Evolutionary conservation across 805 yeast species (phyloP).

Genomic region (Candida andamanensis): DNA sequence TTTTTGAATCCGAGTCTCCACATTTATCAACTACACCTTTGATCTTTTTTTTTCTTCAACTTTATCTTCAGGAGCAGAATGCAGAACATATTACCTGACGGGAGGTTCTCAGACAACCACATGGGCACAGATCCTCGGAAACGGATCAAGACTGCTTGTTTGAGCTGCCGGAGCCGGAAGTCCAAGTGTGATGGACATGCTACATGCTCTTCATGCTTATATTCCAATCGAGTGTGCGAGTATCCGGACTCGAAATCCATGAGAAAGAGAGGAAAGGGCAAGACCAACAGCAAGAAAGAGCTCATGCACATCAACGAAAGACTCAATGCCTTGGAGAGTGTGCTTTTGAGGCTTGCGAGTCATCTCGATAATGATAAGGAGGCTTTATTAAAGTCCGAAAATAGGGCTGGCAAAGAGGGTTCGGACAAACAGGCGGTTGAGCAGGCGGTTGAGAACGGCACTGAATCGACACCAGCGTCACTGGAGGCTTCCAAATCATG

Average conservation of each 20-base stretch:
- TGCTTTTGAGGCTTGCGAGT: constrained; percentile 14
- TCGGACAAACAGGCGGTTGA: background rate
- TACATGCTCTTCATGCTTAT: constrained; percentile 40
- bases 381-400: background rate
- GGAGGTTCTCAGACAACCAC: background rate
- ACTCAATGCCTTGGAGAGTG: constrained; percentile 17
- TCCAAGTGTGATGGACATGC: constrained; percentile 46
- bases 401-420: background rate
- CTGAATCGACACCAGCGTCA: too few species aligned
- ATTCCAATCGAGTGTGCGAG: constrained; percentile 26
- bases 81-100: too few species aligned
- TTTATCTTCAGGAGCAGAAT: too few species aligned
- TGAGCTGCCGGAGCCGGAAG: constrained; percentile 44
- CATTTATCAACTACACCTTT: too few species aligned
- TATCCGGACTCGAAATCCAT: constrained; percentile 14
- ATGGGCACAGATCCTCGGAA: background rate
- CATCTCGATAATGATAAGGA: constrained; percentile 11
- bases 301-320: constrained; percentile 10
- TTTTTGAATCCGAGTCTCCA: too few species aligned
- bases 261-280: constrained; percentile 13
- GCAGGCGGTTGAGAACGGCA: background rate
- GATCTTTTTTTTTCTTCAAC: too few species aligned
- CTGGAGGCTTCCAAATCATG: too few species aligned
- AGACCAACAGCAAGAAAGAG: constrained; percentile 8
- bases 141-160: constrained; percentile 37